Base-by-base conservation (phyloP, 768 basidiomycete species). In the Lactarius pseudohatsudake region DNA sequence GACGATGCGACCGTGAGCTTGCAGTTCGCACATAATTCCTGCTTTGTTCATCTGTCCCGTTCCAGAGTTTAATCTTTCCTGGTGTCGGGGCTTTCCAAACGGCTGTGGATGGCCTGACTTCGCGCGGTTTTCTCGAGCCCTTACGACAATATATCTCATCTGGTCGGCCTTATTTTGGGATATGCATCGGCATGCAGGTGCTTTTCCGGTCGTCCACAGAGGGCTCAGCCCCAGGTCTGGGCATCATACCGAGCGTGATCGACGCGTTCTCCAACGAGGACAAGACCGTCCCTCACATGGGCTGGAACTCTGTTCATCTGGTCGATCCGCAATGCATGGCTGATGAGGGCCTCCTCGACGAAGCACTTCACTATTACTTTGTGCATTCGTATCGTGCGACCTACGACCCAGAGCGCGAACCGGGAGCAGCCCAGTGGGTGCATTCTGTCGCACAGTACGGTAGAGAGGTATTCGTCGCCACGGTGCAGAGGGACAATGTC, bases 141-240 rank as follows among this genome's bases (percentile, higher is more conserved):
- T 82, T 99, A 64, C 84, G 83, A 68, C 78, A 83, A 59, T 99
- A 98, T 76, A 87, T 99, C 72, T 77, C 78, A 18, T 92, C 92
- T 13, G 96, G 97, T 30, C 85, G 83, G 72, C 97, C 96, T 2
- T 99, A 97, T 78, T 93, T 97, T 77, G 94, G 94, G 45, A 98
- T 99, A 80, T 99, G 97, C 79, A 92, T 99, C 74, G 97, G 97
- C 72, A 90, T 99, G 88, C 97, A 99, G 77, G 86, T 97, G 64
- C 91, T 99, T 68, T 98, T 94, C 79, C 80, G 84, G 65, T 87
- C 90, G 16, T 98, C 96, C 18, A 79, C 85, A 67, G 97, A 99
- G 79, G 82, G 85, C 18, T 73, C 75, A 22, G 78, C 79, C 32
- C 76, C 73, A n/a, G 96, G 96, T n/a, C 82, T 98, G 26, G 91